Evolutionary conservation across 352 stramenopile genomes (phyloP).

Genomic region (Pythium oligandrum): DNA sequence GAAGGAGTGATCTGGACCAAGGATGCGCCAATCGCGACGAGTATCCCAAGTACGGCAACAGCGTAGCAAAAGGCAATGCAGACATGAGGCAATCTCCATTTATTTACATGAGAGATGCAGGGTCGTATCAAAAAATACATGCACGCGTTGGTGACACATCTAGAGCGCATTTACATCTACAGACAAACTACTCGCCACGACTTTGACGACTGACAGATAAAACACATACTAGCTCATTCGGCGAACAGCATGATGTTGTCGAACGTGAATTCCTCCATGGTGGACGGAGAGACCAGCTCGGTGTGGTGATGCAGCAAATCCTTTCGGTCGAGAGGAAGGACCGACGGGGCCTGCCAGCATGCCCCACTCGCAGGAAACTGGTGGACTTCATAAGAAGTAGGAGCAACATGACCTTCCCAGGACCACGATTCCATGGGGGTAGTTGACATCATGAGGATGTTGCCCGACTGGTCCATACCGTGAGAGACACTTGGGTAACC

Average conservation of each 20-base stretch:
- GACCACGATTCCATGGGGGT: constrained; percentile 60
- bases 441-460: constrained; percentile 23
- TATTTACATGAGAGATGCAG: too few species aligned
- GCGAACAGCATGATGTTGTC: constrained; percentile 59
- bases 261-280: constrained; percentile 56
- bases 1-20: constrained; percentile 35
- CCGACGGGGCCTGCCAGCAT: constrained; percentile 32
- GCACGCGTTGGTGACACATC: too few species aligned
- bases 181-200: too few species aligned
- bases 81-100: too few species aligned
- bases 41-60: too few species aligned
- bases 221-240: constrained; percentile 22
- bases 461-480: constrained; percentile 15
- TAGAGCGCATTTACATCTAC: too few species aligned
- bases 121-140: too few species aligned
- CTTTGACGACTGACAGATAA: too few species aligned
- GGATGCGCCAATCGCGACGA: neutral
- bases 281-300: constrained; percentile 28
- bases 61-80: too few species aligned
- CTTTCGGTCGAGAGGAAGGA: constrained; percentile 32
- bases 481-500: neutral
- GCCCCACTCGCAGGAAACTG: constrained; percentile 41
- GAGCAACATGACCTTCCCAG: constrained; percentile 45
- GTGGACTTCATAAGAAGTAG: constrained; percentile 33
- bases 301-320: too few species aligned